A percentile compares a stretch with the other conserved stretches of the same genome.
These are phyloP conservation scores for Pugionium cornutum DNA, from an alignment of 345 rosid species.

Conservation along the genomic window DNA sequence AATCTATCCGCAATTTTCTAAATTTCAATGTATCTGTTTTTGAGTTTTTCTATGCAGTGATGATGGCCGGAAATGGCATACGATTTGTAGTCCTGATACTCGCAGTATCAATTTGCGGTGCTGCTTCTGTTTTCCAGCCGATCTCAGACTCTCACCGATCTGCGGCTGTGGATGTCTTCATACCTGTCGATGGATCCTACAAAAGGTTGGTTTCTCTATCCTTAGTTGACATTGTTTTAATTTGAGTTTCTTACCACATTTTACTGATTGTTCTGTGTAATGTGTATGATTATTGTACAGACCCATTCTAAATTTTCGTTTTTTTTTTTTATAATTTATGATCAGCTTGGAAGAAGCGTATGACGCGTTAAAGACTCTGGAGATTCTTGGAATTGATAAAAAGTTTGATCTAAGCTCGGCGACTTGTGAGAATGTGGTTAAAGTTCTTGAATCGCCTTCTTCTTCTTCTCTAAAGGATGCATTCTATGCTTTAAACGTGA, in stretches of 20 bases:
- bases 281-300: not conserved
- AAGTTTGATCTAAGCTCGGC: conserved; percentile 50
- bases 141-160: conserved; percentile 91
- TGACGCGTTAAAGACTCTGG: conserved; percentile 75
- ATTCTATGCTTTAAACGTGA: conserved; percentile 69
- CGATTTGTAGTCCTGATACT: conserved; percentile 48
- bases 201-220: conserved; percentile 50
- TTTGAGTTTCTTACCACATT: not conserved
- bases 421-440: conserved; percentile 53
- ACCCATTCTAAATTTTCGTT: not conserved
- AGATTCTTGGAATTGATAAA: conserved; percentile 67
- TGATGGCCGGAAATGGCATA: conserved; percentile 55
- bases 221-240: not conserved
- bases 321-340: not conserved
- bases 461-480: conserved; percentile 65
- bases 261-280: conserved; percentile 13
- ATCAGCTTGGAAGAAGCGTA: conserved; percentile 76
- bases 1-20: conserved; percentile 23
- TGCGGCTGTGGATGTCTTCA: conserved; percentile 76
- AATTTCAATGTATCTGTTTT: conserved; percentile 5
- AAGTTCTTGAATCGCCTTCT: conserved; percentile 57
- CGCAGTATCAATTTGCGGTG: conserved; percentile 52
- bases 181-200: conserved; percentile 61
- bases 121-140: conserved; percentile 68
- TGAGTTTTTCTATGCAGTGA: conserved; percentile 43